Evolutionary conservation across 192 early-diverging fungal genomes (phyloP), one percentile per base, ranked within the genome.

Genomic region (Anaeromyces robustus): DNA sequence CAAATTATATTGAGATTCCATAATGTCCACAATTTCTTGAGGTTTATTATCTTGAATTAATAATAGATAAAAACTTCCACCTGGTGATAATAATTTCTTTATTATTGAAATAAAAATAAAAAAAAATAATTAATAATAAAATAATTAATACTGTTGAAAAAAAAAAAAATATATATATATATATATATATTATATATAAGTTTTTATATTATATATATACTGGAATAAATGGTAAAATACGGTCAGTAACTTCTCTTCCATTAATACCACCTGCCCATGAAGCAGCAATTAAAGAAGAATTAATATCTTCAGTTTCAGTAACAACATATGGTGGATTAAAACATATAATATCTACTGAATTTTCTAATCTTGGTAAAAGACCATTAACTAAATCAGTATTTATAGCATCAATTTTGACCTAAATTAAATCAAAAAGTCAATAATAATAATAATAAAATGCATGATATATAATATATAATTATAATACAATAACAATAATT

Each of bases 251-350:
- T 81, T 95, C 92, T 19, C 95, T 85, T 17, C 97, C 97, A 80
- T 93, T 87, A n/a, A 91, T 87, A 7, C 97, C 97, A 12, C 97
- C 97, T 0, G 97, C 96, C 97, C 97, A 98, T 0, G 93, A 87
- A 1, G 94, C 94, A 29, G 92, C 94, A 43, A 97, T 94, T n/a
- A 80, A 32, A 79, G 84, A 82, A 7, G 88, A 86, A n/a, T 90
- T 92, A 1, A 97, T 90, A 77, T 98, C 97, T 26, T 90, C 89
- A 13, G 87, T 85, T 1, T 92, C 87, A 1, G 97, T 98, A 1
- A 96, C 92, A 12, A 94, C 97, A 83, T 99, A 99, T 0, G 97
- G 97, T 28, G 97, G 97, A 80, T 99, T 99, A 84, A 97, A 97
- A 32, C 94, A 82, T 12, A 97, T 86, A 1, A 99, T 81, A 84